Evolutionary conservation across 2,329 filamentous ascomycete species (phyloP).

Genomic region (Diplodia seriata): DNA sequence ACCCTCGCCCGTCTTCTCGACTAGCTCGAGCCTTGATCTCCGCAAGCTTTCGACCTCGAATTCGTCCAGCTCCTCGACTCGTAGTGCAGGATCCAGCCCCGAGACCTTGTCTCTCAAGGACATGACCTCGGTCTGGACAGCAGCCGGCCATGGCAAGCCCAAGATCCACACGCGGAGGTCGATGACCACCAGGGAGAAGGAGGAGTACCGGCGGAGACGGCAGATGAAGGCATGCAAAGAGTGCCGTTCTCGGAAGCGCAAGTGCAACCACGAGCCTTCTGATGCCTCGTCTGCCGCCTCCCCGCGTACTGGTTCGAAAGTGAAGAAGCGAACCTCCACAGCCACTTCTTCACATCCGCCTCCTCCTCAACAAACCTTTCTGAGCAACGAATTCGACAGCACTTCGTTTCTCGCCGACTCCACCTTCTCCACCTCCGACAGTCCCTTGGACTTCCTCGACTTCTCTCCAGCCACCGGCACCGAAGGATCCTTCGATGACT

Average conservation of each 20-base stretch:
- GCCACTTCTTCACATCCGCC: constrained; percentile 19
- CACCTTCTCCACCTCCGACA: constrained; percentile 17
- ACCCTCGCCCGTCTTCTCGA: constrained; percentile 22
- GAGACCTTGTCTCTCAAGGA: constrained; percentile 32
- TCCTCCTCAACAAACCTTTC: constrained; percentile 28
- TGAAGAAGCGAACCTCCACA: constrained; percentile 26
- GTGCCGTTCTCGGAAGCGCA: constrained; percentile 30
- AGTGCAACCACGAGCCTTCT: constrained; percentile 31
- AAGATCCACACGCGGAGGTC: constrained; percentile 33
- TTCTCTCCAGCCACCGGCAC: constrained; percentile 17
- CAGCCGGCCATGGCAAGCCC: constrained; percentile 17
- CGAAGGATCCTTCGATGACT: constrained; percentile 26
- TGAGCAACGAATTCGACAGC: constrained; percentile 20
- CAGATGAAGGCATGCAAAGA: constrained; percentile 33
- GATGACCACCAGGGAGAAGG: constrained; percentile 34
- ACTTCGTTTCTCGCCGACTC: constrained; percentile 18
- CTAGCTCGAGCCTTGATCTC: constrained; percentile 5
- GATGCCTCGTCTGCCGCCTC: constrained; percentile 29
- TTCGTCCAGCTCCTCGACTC: constrained; percentile 20
- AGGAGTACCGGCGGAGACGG: constrained; percentile 32
- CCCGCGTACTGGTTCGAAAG: constrained; percentile 19
- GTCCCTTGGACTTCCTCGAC: constrained; percentile 28
- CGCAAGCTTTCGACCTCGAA: constrained; percentile 28
- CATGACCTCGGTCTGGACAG: constrained; percentile 33
- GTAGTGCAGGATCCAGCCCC: constrained; percentile 27